Evolutionary conservation across 106 monocot genomes (phyloP).

Genomic region (Hemerocallis citrina): DNA sequence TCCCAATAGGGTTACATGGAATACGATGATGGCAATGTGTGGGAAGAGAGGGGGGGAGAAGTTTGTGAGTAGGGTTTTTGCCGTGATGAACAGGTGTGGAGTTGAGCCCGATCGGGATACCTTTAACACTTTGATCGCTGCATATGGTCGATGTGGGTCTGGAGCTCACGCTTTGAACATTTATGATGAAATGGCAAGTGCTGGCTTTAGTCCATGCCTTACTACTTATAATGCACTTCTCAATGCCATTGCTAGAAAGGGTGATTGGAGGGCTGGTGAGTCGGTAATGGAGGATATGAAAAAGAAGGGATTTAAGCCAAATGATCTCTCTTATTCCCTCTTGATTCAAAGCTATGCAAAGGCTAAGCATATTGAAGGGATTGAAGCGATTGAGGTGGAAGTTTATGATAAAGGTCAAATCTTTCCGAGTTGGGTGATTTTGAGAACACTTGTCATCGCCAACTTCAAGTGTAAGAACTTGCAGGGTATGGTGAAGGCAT

Average conservation of each 20-base stretch:
- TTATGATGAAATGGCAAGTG: conserved; percentile 62
- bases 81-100: conserved; percentile 74
- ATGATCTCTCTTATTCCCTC: conserved; percentile 67
- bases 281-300: conserved; percentile 60
- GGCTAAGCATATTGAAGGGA: conserved; percentile 47
- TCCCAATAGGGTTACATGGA: conserved; percentile 64
- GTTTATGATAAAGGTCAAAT: conserved; percentile 51
- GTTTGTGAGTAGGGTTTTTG: conserved; percentile 49
- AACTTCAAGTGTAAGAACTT: conserved; percentile 74
- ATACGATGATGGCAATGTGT: conserved; percentile 80
- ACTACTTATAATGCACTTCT: conserved; percentile 78
- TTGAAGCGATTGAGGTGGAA: conserved; percentile 55
- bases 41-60: conserved; percentile 70
- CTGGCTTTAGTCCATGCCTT: conserved; percentile 65
- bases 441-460: conserved; percentile 68
- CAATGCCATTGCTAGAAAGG: conserved; percentile 70
- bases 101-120: conserved; percentile 68
- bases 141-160: conserved; percentile 76
- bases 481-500: conserved; percentile 63
- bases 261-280: conserved; percentile 76
- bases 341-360: conserved; percentile 76
- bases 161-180: conserved; percentile 43
- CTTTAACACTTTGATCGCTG: conserved; percentile 80
- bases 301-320: conserved; percentile 79
- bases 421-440: conserved; percentile 87